A percentile compares a stretch with the other conserved stretches of the same genome.
Evolutionary conservation across 2,329 filamentous ascomycete species (phyloP).

Genomic region (Harringtonia aguacate): DNA sequence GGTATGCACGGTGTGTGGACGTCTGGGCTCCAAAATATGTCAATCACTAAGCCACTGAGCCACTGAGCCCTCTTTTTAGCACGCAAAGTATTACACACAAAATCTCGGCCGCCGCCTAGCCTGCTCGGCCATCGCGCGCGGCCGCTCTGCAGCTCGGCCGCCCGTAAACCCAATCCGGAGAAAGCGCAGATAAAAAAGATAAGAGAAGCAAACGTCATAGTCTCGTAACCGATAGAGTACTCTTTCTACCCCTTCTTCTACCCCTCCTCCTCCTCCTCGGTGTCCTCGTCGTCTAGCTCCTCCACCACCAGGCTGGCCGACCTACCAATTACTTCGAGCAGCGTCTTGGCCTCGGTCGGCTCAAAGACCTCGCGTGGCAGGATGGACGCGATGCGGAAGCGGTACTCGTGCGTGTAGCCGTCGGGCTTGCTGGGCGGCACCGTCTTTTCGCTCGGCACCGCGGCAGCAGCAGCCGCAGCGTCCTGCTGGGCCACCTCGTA

Average conservation of each 20-base stretch:
- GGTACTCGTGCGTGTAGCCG: slow-evolving; percentile 69
- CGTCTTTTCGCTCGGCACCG: slow-evolving; percentile 10
- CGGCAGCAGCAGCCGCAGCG: slow-evolving; percentile 12
- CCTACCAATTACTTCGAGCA: slow-evolving; percentile 65
- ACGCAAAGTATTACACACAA: no score
- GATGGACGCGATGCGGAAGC: slow-evolving; percentile 75
- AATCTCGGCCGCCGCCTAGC: no score
- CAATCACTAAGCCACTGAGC: no score
- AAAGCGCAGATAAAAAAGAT: no score
- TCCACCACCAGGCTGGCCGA: slow-evolving; percentile 90
- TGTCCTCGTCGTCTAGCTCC: slow-evolving; percentile 21
- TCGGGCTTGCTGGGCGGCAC: slow-evolving; percentile 44
- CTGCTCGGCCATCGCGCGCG: no score
- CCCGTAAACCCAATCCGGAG: no score
- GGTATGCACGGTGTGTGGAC: no score
- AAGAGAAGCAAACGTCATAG: not conserved
- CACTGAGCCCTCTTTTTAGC: no score
- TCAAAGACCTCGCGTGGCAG: slow-evolving; percentile 78
- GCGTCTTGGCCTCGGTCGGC: slow-evolving; percentile 51
- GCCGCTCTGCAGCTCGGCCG: no score
- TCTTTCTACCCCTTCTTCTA: not conserved
- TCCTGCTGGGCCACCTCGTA: slow-evolving; percentile 49
- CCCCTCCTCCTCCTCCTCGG: slow-evolving; percentile 4
- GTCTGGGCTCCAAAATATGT: no score
- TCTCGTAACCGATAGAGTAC: no score